phyloP scores from a whole-genome alignment of 768 basidiomycete genomes.

The Rhodotorula toruloides region DNA sequence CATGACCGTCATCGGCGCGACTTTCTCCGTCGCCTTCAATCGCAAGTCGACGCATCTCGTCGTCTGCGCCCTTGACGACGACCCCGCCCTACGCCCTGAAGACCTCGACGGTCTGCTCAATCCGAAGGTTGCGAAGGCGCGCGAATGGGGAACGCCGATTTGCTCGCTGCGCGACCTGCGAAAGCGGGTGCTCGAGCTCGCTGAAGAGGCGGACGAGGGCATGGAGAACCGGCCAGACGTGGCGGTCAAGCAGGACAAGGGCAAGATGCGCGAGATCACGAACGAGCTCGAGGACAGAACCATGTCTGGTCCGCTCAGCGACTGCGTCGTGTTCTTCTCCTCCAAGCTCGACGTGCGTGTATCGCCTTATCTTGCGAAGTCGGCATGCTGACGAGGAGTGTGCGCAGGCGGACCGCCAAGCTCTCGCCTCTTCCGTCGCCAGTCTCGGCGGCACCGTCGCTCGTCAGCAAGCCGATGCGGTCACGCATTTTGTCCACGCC shows the following conservation, averaged over 20 bases:
- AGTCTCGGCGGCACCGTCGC: constrained; percentile 20
- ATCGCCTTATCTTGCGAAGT: not conserved
- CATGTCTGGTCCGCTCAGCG: not conserved
- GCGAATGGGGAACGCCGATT: constrained; percentile 11
- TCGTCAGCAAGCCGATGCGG: constrained; percentile 1
- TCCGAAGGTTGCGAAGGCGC: constrained; percentile 12
- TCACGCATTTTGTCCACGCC: constrained; percentile 23
- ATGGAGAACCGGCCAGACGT: not conserved
- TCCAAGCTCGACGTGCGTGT: constrained; percentile 9
- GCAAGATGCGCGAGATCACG: constrained; percentile 4
- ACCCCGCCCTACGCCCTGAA: not conserved
- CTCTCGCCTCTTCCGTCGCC: constrained; percentile 11
- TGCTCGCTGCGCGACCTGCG: constrained; percentile 13
- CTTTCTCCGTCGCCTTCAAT: not conserved
- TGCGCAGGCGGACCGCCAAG: constrained; percentile 11
- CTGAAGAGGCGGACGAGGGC: not conserved
- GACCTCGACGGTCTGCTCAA: not conserved
- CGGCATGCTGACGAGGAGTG: not conserved
- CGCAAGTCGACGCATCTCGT: constrained; percentile 22
- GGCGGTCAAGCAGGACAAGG: not conserved
- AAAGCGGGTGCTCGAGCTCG: not conserved
- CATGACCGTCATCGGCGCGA: constrained; percentile 12
- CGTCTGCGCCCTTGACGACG: not conserved
- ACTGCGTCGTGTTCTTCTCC: constrained; percentile 31
- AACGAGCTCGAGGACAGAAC: constrained; percentile 6